phyloP scores from a whole-genome alignment of 108 stramenopile genomes.

The Skeletonema marinoi region DNA sequence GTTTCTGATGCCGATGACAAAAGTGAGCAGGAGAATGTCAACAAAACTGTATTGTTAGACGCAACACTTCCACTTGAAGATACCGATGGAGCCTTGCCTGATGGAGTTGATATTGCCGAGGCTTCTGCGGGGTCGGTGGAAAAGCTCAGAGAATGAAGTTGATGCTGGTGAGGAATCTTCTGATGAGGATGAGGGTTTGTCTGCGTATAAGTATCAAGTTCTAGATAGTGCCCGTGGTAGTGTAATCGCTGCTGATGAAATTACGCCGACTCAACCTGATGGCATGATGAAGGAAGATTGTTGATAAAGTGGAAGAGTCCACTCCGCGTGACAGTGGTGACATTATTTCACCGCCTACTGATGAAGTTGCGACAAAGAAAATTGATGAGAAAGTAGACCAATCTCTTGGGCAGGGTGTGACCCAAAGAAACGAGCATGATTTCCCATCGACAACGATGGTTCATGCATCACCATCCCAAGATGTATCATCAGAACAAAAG shows the following conservation, averaged over 20 bases:
- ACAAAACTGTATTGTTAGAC: neutral
- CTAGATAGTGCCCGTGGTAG: neutral
- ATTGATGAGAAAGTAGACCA: neutral
- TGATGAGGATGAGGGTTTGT: neutral
- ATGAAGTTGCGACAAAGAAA: neutral
- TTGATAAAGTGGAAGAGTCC: neutral
- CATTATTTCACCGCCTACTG: neutral
- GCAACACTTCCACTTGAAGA: neutral
- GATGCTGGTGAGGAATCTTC: neutral
- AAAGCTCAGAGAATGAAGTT: neutral
- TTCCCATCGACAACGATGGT: constrained; percentile 20
- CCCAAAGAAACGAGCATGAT: constrained; percentile 13
- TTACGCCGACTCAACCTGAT: neutral
- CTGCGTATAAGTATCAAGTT: neutral
- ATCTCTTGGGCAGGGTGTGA: neutral
- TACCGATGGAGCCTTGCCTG: neutral
- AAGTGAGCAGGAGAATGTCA: neutral
- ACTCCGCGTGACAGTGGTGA: neutral
- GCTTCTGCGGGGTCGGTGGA: neutral
- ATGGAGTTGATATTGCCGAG: neutral
- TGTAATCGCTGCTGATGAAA: neutral
- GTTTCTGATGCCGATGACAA: neutral
- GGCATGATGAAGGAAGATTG: neutral
- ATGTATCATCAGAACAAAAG: neutral
- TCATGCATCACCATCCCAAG: constrained; percentile 3